Conservation (phyloP, 2,329 filamentous ascomycete species). For the Chaetomiaceae sp. region DNA sequence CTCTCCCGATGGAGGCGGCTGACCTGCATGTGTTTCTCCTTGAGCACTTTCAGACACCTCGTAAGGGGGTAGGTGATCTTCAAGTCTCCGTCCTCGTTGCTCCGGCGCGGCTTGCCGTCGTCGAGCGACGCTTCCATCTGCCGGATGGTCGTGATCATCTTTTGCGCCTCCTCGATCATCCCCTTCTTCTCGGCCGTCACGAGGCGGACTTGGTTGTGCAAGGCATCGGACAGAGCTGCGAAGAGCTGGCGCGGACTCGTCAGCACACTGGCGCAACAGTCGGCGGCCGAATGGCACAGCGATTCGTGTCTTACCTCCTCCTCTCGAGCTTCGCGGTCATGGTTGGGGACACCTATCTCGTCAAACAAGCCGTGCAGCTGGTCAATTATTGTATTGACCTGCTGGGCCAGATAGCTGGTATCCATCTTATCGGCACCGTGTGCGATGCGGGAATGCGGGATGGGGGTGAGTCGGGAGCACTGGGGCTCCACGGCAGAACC, state of each 20-base stretch:
- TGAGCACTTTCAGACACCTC: slow-evolving; percentile 72
- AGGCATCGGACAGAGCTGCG: slow-evolving; percentile 80
- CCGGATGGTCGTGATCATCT: slow-evolving; percentile 76
- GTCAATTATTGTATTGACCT: slow-evolving; percentile 89
- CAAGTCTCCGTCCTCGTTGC: slow-evolving; percentile 62
- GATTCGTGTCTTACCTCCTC: slow-evolving; percentile 62
- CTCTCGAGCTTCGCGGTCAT: slow-evolving; percentile 88
- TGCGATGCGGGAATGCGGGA: not conserved
- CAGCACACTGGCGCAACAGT: slow-evolving; percentile 5
- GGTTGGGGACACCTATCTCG: slow-evolving; percentile 89
- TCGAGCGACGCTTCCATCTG: slow-evolving; percentile 93
- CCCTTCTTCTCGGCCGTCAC: slow-evolving; percentile 87
- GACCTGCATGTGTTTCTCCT: slow-evolving; percentile 80
- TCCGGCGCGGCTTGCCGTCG: slow-evolving; percentile 61
- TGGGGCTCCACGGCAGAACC: not conserved
- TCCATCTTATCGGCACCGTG: slow-evolving; percentile 57
- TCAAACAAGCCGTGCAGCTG: slow-evolving; percentile 94
- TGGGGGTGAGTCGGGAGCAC: not conserved
- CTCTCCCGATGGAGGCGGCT: slow-evolving; percentile 82
- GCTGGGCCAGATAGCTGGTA: slow-evolving; percentile 86
- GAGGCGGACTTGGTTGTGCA: slow-evolving; percentile 82
- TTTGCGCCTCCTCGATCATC: slow-evolving; percentile 83
- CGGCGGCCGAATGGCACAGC: slow-evolving; percentile 15
- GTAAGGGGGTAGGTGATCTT: slow-evolving; percentile 78
- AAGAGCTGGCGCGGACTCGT: slow-evolving; percentile 62